A percentile compares a stretch with the other conserved stretches of the same genome.
Evolutionary conservation across 1,284 basidiomycete genomes (phyloP).

Genomic region (Leccinum subatratum): DNA sequence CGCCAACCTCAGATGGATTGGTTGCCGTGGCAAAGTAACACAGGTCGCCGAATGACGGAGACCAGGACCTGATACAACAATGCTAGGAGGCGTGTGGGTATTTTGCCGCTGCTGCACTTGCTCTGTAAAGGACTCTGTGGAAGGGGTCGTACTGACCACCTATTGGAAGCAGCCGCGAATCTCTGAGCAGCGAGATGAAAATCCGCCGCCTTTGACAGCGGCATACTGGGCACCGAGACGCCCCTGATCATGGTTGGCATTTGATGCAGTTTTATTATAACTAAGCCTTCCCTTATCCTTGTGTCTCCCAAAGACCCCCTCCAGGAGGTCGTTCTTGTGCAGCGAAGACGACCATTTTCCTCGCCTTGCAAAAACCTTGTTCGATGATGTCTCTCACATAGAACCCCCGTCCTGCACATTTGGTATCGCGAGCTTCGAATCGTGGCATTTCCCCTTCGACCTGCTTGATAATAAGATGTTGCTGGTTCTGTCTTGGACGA

Average conservation of each 20-base stretch:
- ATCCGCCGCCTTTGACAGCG: conserved; percentile 36
- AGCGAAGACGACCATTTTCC: conserved; percentile 22
- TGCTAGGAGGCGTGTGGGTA: conserved; percentile 40
- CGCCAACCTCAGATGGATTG: conserved; percentile 53
- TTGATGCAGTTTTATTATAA: conserved; percentile 65
- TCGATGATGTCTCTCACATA: conserved; percentile 89
- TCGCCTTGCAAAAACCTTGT: conserved; percentile 66
- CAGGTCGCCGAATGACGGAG: conserved; percentile 68
- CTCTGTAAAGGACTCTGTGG: conserved; percentile 63
- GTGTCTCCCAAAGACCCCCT: conserved; percentile 54
- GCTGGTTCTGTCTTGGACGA: conserved; percentile 52
- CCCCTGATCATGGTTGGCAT: conserved; percentile 73
- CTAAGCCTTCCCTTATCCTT: conserved; percentile 56
- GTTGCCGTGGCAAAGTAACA: conserved; percentile 50
- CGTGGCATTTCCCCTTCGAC: conserved; percentile 80
- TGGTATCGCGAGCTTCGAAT: conserved; percentile 79
- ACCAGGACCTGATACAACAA: conserved; percentile 55
- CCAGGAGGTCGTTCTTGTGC: conserved; percentile 58
- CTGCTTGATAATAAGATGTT: conserved; percentile 85
- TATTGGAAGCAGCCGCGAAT: conserved; percentile 65
- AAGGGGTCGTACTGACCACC: conserved; percentile 49
- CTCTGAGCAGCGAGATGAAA: conserved; percentile 81
- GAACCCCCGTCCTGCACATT: conserved; percentile 87
- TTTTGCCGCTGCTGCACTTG: conserved; percentile 48
- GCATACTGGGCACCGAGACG: conserved; percentile 29